Percentiles rank a stretch among this genome's conserved stretches.
These are phyloP conservation scores for Ajuga chamaepitys DNA, from an alignment of 257 asterid species.

Conservation along the genomic window DNA sequence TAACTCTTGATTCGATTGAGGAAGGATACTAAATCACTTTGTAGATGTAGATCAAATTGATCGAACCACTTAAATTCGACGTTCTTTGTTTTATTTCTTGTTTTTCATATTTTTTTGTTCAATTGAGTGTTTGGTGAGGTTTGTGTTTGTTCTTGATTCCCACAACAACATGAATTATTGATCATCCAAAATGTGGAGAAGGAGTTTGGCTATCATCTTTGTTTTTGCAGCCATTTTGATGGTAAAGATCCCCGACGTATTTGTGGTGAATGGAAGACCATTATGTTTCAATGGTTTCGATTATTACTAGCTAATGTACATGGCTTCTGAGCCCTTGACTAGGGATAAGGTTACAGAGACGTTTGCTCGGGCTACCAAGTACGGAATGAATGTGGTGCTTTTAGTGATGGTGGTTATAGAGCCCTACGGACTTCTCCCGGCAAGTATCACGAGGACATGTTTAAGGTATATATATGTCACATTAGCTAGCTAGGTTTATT, in stretches of 20 bases:
- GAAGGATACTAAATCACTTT: no score
- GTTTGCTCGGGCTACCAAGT: conserved; percentile 30
- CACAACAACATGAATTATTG: no score
- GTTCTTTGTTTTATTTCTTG: no score
- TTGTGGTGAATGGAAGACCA: conserved; percentile 32
- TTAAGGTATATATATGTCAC: conserved; percentile 23
- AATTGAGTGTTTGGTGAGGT: no score
- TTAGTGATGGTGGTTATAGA: conserved; percentile 48
- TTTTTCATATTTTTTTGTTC: no score
- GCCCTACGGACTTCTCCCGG: conserved; percentile 42
- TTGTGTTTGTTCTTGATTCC: no score
- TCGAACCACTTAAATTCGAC: no score
- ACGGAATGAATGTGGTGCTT: conserved; percentile 59
- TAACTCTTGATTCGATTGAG: no score
- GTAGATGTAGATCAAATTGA: no score
- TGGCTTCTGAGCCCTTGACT: conserved; percentile 34
- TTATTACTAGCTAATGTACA: conserved; percentile 55
- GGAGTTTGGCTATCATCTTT: not conserved
- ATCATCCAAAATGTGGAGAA: conserved; percentile 19
- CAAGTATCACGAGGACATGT: conserved; percentile 37
- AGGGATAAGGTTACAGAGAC: conserved; percentile 37
- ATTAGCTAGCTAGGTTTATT: not conserved
- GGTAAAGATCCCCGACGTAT: conserved; percentile 28
- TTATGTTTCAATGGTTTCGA: conserved; percentile 53
- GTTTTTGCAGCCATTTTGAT: conserved; percentile 21